Evolutionary conservation across 441 rosid genomes (phyloP).

Genomic region (Erodium moschatum): DNA sequence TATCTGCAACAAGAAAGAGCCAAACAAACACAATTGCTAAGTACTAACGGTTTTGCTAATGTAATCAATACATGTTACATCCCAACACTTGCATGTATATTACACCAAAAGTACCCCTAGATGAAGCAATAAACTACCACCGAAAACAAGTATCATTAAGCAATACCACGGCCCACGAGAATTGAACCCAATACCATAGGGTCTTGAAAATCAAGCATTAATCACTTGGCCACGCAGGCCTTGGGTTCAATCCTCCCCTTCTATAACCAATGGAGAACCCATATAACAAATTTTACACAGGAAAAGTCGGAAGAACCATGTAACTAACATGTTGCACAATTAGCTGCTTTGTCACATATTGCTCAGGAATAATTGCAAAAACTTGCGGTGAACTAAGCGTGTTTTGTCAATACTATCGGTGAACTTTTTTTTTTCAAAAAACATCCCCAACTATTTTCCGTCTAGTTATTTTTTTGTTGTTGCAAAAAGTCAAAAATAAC

Average conservation of each 20-base stretch:
- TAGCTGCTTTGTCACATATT: background rate
- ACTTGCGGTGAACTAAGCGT: too few species aligned
- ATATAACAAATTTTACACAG: constrained; percentile 1
- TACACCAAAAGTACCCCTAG: background rate
- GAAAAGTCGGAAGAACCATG: background rate
- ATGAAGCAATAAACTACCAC: background rate
- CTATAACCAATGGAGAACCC: background rate
- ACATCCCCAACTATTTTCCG: too few species aligned
- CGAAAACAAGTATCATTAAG: background rate
- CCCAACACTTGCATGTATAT: background rate
- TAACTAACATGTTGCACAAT: background rate
- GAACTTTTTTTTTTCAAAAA: too few species aligned
- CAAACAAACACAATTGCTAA: background rate
- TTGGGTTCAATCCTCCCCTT: background rate
- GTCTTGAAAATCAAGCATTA: background rate
- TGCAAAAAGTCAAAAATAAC: too few species aligned
- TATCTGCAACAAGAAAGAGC: background rate
- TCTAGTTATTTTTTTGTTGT: too few species aligned
- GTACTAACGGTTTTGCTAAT: background rate
- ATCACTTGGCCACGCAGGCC: background rate
- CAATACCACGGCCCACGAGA: background rate
- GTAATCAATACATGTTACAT: background rate
- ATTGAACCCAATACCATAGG: background rate
- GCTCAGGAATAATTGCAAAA: too few species aligned
- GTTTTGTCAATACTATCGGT: too few species aligned